These are phyloP conservation scores for Acorus calamus DNA, from an alignment of 106 monocot species.

Conservation along the genomic window DNA sequence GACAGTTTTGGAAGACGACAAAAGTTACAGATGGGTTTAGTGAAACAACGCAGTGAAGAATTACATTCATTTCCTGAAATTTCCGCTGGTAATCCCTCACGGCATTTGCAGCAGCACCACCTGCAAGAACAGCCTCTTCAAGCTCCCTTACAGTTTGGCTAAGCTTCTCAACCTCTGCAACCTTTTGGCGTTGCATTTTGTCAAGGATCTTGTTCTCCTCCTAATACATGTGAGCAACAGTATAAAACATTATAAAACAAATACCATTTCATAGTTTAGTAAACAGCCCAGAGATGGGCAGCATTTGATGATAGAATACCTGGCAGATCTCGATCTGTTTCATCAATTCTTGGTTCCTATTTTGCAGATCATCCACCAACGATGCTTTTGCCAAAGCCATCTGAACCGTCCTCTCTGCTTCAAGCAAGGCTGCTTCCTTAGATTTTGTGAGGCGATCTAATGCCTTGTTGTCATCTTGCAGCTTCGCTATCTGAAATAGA, in stretches of 20 bases:
- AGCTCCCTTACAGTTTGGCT: slow-evolving; percentile 87
- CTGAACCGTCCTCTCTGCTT: slow-evolving; percentile 25
- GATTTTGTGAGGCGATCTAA: slow-evolving; percentile 31
- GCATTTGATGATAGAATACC: too few relatives aligned
- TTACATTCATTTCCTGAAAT: slow-evolving; percentile 97
- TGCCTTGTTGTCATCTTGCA: slow-evolving; percentile 32
- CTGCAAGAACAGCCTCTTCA: slow-evolving; percentile 91
- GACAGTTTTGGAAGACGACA: not conserved
- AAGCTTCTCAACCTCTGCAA: slow-evolving; percentile 95
- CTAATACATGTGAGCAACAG: slow-evolving; percentile 11
- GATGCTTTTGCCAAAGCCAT: slow-evolving; percentile 23
- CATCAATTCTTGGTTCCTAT: slow-evolving; percentile 12
- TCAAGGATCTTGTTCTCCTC: slow-evolving; percentile 97
- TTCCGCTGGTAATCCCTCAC: slow-evolving; percentile 96
- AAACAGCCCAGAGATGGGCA: too few relatives aligned
- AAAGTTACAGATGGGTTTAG: not conserved
- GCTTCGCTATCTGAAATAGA: slow-evolving; percentile 14
- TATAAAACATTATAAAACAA: too few relatives aligned
- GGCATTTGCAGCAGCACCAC: slow-evolving; percentile 96
- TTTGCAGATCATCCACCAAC: slow-evolving; percentile 28
- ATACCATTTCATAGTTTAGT: too few relatives aligned
- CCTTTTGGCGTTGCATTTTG: slow-evolving; percentile 86
- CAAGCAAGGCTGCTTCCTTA: slow-evolving; percentile 31
- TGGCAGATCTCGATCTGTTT: too few relatives aligned
- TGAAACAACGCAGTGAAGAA: not conserved